Base-by-base conservation (phyloP, 2,329 filamentous ascomycete species). In the Drechmeria coniospora region DNA sequence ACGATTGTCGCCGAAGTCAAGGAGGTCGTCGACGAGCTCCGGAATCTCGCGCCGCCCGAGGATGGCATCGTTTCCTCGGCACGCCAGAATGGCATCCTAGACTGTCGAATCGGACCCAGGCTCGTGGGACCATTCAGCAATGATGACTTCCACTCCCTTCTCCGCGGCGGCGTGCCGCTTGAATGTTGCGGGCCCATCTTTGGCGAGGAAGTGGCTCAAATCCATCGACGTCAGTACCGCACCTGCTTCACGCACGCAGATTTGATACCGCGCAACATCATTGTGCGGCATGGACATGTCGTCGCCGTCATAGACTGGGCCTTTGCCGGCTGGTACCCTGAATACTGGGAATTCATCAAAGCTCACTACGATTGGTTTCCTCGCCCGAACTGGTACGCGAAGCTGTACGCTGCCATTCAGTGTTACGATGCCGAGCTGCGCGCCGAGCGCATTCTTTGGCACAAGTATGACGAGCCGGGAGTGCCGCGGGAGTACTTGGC, bases 281-380 rank as follows among this genome's bases (percentile, higher is more conserved):
- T 50, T 4, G 39, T 49, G 5, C 33, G 32, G 5, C 16, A 29
- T 6, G 41, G 41, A 8, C 43, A 36, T 12, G 32, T 50, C 5
- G 38, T 32, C 24, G 44, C 41, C 4, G 40, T 48, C n/a, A 38
- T 51, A 22, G 46, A 50, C 27, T 50, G 45, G 44, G 46, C 21
- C 4, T 45, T 45, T 36, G 32, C 53, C 3, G 53, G 53, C 29
- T 51, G 47, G 43, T 49, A 49, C 32, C 47, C 45, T 2, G 45
- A 49, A 28, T 48, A 49, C 32, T 50, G 43, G 46, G 46, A 49
- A 30, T 37, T 30, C 17, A 32, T 26, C 5, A 48, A 41, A 37
- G 40, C 39, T 24, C 38, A 47, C 32, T 49, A 41, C 19, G 35
- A 37, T 31, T 36, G 15, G 19, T 32, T 36, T 13, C 25, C 21